These are phyloP conservation scores for Musa troglodytarum DNA, from an alignment of 176 grass and related monocot genomes.

Conservation along the genomic window DNA sequence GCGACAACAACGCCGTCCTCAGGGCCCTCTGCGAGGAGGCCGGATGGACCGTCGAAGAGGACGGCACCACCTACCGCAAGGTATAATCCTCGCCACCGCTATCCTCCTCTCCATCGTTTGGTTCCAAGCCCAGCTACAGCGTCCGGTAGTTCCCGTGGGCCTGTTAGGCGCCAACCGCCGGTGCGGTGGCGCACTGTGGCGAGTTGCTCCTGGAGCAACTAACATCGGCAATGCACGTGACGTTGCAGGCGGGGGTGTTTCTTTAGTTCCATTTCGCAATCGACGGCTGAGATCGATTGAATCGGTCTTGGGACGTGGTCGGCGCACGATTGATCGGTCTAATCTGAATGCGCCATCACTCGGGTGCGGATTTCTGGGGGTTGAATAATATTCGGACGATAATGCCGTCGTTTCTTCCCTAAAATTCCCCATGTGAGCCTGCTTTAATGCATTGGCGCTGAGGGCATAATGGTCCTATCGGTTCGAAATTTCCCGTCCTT, in stretches of 20 bases:
- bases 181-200: background rate
- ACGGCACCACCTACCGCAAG: slow-evolving; percentile 27
- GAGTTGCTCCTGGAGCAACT: background rate
- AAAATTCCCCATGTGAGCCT: background rate
- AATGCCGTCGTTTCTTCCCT: background rate
- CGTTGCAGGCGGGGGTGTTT: too few relatives aligned
- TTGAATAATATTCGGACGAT: background rate
- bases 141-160: background rate
- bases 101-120: background rate
- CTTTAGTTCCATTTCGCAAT: too few relatives aligned
- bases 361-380: background rate
- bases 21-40: slow-evolving; percentile 26
- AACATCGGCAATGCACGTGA: too few relatives aligned
- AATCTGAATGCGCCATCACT: background rate
- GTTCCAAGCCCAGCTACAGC: background rate
- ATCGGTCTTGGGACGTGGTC: background rate
- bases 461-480: background rate
- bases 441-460: background rate
- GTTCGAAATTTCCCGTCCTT: background rate
- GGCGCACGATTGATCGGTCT: background rate
- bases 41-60: slow-evolving; percentile 23
- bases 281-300: background rate
- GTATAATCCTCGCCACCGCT: background rate
- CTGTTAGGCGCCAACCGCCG: background rate
- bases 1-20: slow-evolving; percentile 31